Percentiles rank a stretch among this genome's conserved stretches.
phyloP scores from a whole-genome alignment of 345 rosid species.

The Murraya koenigii region DNA sequence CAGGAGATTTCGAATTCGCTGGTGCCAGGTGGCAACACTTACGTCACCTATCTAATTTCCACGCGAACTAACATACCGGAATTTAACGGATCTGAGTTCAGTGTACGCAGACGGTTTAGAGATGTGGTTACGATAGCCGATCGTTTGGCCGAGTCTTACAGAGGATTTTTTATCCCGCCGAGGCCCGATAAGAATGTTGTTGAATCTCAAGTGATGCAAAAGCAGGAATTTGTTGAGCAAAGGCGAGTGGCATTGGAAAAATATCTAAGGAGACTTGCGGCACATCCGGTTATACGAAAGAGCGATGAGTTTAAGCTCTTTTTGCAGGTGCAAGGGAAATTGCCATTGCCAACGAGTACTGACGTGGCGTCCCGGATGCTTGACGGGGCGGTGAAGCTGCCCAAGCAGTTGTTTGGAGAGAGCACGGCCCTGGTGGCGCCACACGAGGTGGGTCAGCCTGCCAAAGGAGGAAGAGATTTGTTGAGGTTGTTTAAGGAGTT shows the following conservation, averaged over 20 bases:
- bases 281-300: constrained; percentile 69
- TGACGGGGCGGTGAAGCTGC: constrained; percentile 84
- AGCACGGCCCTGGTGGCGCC: constrained; percentile 48
- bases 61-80: constrained; percentile 79
- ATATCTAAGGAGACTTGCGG: constrained; percentile 64
- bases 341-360: constrained; percentile 58
- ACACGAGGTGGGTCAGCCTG: constrained; percentile 83
- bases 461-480: constrained; percentile 86
- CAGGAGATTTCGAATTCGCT: constrained; percentile 70
- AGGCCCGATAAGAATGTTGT: constrained; percentile 94
- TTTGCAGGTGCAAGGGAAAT: constrained; percentile 76
- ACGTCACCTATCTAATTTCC: constrained; percentile 69
- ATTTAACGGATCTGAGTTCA: constrained; percentile 60
- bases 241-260: constrained; percentile 86
- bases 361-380: constrained; percentile 95
- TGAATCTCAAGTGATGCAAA: constrained; percentile 97
- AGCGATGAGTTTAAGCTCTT: constrained; percentile 87
- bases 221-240: constrained; percentile 95
- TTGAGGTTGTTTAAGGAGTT: constrained; percentile 87
- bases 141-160: constrained; percentile 73
- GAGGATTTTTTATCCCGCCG: constrained; percentile 86
- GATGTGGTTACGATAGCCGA: constrained; percentile 84
- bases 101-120: constrained; percentile 76
- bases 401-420: constrained; percentile 85
- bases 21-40: constrained; percentile 74